Base-by-base conservation (phyloP, 2,329 filamentous ascomycete species). In the Nothomitra cinnamomea region DNA sequence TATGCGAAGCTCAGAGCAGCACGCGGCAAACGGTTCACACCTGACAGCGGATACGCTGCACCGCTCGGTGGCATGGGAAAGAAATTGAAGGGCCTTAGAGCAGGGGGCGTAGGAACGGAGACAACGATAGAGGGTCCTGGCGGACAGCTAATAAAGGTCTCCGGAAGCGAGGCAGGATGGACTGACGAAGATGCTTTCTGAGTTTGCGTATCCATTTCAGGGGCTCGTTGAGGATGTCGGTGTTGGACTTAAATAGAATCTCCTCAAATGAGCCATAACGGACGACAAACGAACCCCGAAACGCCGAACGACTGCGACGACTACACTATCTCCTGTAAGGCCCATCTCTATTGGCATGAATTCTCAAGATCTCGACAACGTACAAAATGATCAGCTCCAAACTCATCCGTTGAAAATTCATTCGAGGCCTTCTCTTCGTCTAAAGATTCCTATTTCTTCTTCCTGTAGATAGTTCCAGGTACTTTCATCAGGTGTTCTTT, bases 1-100 rank as follows among this genome's bases (percentile, higher is more conserved):
- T 87, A 87, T 62, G 83, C 85, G 58, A 87, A 86, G 66, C 70
- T 89, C 53, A 77, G 83, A 55, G 80, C 82, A 32, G 75, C 82
- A 4, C 77, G 79, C 36, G 75, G 75, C 59, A 89, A 87, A 69
- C 76, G 83, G 47, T 73, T 77, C 47, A 66, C 66, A 28, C 66
- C 65, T 24, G 64, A 66, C 32, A 41, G 57, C 62, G 55, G 63
- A 24, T 59, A 58, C 28, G 61, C 51, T 48, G 57, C 53, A 55
- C 63, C 49, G 56, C 66, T 25, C 38, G 41, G 55, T n/a, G 40
- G 24, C 12, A 61, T 59, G 40, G 68, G 67, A 2, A 72, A 71
- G 59, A 71, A 70, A 57, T 55, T 66, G 38, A 70, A 67, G 59
- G 69, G 70, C 22, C 72, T 75, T 40, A 68, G 72, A 51, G 70